These are phyloP conservation scores for Colletotrichum trifolii DNA, from an alignment of 2,329 filamentous ascomycete species.

Conservation along the genomic window DNA sequence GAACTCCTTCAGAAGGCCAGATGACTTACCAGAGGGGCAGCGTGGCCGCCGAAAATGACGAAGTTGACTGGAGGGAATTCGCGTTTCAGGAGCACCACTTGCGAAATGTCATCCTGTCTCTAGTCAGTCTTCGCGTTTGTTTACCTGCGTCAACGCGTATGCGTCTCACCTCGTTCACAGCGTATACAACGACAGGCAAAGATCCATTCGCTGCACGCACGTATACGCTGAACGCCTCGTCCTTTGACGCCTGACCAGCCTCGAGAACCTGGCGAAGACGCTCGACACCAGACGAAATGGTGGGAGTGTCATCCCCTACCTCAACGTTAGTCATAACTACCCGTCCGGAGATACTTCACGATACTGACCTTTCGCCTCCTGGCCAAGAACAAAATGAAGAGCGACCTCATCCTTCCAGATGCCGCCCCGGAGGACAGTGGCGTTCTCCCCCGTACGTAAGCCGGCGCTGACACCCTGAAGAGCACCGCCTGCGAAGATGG, in stretches of 20 bases:
- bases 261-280: slow-evolving; percentile 7
- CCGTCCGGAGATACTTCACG: rapidly evolving
- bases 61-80: slow-evolving; percentile 46
- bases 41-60: slow-evolving; percentile 51
- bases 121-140: not conserved
- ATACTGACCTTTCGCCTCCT: slow-evolving; percentile 41
- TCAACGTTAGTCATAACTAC: not conserved
- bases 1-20: not conserved
- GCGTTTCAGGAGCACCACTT: slow-evolving; percentile 51
- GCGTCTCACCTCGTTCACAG: slow-evolving; percentile 15
- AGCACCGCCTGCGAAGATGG: slow-evolving; percentile 43
- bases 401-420: slow-evolving; percentile 55
- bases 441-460: slow-evolving; percentile 50
- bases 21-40: slow-evolving; percentile 48
- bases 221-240: not conserved
- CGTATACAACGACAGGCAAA: slow-evolving; percentile 9
- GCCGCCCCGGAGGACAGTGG: slow-evolving; percentile 51
- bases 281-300: slow-evolving; percentile 12
- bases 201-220: not conserved
- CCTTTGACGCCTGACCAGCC: not conserved
- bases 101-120: slow-evolving; percentile 51
- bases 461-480: slow-evolving; percentile 53
- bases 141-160: not conserved
- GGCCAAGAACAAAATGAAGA: slow-evolving; percentile 52
- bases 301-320: slow-evolving; percentile 13